Conservation (phyloP, 805 yeast genomes). For the Kazachstania kunashirensis region DNA sequence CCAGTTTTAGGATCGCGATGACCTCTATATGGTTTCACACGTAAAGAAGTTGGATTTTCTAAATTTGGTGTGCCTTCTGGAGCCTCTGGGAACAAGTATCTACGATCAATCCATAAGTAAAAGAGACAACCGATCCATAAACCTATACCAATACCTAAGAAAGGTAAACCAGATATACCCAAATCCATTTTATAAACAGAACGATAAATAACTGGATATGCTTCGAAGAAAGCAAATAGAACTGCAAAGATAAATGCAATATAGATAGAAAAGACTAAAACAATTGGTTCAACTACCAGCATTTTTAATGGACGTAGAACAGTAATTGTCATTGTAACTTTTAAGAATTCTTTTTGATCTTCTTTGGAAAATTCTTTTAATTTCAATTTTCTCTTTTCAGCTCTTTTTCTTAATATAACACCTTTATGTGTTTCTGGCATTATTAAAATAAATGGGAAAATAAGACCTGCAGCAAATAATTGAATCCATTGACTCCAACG, state of each 20-base stretch:
- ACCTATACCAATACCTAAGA: slow-evolving; percentile 65
- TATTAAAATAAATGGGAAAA: slow-evolving; percentile 38
- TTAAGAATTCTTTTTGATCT: slow-evolving; percentile 33
- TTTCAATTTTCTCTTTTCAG: slow-evolving; percentile 47
- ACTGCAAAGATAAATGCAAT: slow-evolving; percentile 71
- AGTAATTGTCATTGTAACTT: slow-evolving; percentile 39
- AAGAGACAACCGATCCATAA: slow-evolving; percentile 44
- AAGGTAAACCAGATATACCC: slow-evolving; percentile 61
- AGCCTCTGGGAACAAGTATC: slow-evolving; percentile 43
- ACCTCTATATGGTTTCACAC: slow-evolving; percentile 34
- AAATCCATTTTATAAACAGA: slow-evolving; percentile 50
- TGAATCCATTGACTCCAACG: slow-evolving; percentile 67
- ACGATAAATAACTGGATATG: slow-evolving; percentile 63
- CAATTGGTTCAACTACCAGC: slow-evolving; percentile 69
- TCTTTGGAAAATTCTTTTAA: slow-evolving; percentile 31
- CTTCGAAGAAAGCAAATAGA: slow-evolving; percentile 70
- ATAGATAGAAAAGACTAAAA: slow-evolving; percentile 56
- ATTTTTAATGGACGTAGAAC: slow-evolving; percentile 56
- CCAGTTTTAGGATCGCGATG: slow-evolving; percentile 39
- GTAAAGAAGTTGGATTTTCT: slow-evolving; percentile 31
- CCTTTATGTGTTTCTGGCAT: slow-evolving; percentile 67
- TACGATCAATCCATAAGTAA: slow-evolving; percentile 42
- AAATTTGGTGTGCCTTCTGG: slow-evolving; percentile 46
- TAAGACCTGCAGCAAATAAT: slow-evolving; percentile 52
- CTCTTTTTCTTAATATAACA: slow-evolving; percentile 50